These are phyloP conservation scores for Cenchrus americanus DNA, from an alignment of 176 grass and related monocot genomes.

Conservation along the genomic window DNA sequence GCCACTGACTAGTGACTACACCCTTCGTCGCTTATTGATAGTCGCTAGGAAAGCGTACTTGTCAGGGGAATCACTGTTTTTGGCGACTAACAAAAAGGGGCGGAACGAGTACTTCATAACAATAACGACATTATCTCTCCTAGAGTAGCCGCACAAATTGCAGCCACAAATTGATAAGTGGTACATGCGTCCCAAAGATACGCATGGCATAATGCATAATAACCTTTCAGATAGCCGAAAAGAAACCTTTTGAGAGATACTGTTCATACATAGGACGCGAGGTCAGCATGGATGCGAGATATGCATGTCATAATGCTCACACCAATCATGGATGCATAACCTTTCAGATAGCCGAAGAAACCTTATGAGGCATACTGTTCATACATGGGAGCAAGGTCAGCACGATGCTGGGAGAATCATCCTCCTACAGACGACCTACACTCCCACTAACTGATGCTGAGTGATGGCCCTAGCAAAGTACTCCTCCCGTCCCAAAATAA, in stretches of 20 bases:
- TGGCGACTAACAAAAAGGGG: too few relatives aligned
- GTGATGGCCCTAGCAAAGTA: slow-evolving; percentile 7
- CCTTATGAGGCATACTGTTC: not conserved
- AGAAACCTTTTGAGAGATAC: not conserved
- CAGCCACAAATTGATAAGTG: not conserved
- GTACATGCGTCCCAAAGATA: not conserved
- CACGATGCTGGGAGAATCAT: not conserved
- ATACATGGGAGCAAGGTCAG: slow-evolving; percentile 1
- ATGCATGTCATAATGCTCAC: not conserved
- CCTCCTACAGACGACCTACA: not conserved
- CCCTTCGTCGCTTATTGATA: too few relatives aligned
- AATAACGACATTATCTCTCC: not conserved
- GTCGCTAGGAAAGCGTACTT: too few relatives aligned
- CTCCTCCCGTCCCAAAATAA: too few relatives aligned
- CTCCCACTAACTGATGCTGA: slow-evolving; percentile 35
- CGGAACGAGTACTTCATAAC: too few relatives aligned
- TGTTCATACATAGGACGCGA: not conserved
- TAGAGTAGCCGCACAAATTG: not conserved
- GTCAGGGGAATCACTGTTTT: too few relatives aligned
- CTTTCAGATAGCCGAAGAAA: not conserved
- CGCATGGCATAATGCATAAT: not conserved
- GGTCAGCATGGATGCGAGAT: not conserved
- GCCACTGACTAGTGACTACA: too few relatives aligned
- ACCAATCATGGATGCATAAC: slow-evolving; percentile 16
- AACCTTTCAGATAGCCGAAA: slow-evolving; percentile 1